Conservation (phyloP, 2,329 filamentous ascomycete genomes). For the Trichoderma oligosporum region DNA sequence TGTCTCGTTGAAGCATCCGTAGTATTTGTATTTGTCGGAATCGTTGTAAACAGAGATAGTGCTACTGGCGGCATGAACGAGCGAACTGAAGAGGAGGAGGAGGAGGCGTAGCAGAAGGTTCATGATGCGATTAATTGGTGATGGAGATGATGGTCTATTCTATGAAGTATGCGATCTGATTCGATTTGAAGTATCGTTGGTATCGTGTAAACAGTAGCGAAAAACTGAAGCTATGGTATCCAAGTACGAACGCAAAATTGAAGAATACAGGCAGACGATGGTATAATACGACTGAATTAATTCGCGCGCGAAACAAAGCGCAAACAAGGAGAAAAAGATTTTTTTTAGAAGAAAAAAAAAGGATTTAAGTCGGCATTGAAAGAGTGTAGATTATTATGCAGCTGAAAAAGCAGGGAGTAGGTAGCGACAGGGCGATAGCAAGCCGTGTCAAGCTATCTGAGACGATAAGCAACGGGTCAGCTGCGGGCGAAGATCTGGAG, state of each 20-base stretch:
- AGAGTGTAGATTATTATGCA: background rate
- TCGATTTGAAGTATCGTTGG: too few species aligned
- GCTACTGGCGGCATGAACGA: slow-evolving; percentile 22
- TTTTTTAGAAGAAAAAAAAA: background rate
- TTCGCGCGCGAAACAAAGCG: background rate
- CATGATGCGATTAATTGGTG: too few species aligned
- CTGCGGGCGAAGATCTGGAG: slow-evolving; percentile 1
- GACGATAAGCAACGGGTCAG: background rate
- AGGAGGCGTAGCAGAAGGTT: slow-evolving; percentile 13
- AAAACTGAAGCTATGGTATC: background rate
- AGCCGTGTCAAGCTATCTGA: slow-evolving; percentile 1
- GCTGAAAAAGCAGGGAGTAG: slow-evolving; percentile 5
- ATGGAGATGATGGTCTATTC: too few species aligned
- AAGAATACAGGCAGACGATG: background rate
- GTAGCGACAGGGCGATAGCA: slow-evolving; percentile 6
- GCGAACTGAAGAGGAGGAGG: slow-evolving; percentile 16
- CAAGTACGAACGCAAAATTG: too few species aligned
- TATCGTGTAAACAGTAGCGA: background rate
- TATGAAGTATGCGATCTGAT: too few species aligned
- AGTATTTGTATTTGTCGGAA: slow-evolving; percentile 38
- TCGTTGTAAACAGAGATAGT: slow-evolving; percentile 34
- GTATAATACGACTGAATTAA: background rate
- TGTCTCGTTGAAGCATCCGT: slow-evolving; percentile 59
- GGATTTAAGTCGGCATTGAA: background rate
- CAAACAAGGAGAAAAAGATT: background rate